Evolutionary conservation across 2,329 filamentous ascomycete species (phyloP), one percentile per base, ranked within the genome.

Genomic region (Moelleriella libera): DNA sequence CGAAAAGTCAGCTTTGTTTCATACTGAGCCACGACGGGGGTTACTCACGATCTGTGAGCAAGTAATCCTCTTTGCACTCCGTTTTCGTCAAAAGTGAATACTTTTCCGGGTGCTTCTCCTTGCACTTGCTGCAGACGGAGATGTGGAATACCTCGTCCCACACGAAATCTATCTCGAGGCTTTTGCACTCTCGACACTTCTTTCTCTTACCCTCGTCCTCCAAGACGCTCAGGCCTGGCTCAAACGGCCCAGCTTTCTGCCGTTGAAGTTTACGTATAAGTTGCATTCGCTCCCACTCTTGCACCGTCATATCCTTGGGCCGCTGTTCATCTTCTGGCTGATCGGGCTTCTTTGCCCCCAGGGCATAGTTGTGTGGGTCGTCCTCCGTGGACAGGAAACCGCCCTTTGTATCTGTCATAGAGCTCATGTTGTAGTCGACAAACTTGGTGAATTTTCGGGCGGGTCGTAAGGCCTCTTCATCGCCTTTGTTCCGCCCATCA

Each of bases 351-450:
- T 53, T 67, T 7, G 62, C 68, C 6, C 68, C 72, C 56, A 82
- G 78, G 7, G 83, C 86, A 54, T 83, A 83, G 60, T 95, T 95
- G 61, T 83, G 80, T 1, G 92, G 92, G 63, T 98, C 92, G 60
- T 98, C 92, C 52, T 90, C 85, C 1, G 78, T 76, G n/a, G 83
- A 85, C 53, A 98, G 67, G 64, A 98, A 98, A 1, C 92, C 92
- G 52, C 92, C 92, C 61, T 96, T 96, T 1, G 90, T 97, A 63
- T 98, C 92, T 6, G 84, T 94, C 88, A 98, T 97, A 67, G 90
- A 85, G 61, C 85, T 90, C 67, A 98, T 92, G 64, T 98, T 92
- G 68, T 96, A 97, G 60, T 98, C 92, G 59, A 98, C 89, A 61
- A 85, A 97, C 63, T 92, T 90, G 51, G 85, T 80, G 55, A 97